phyloP scores from a whole-genome alignment of 257 asterid species.

The Cynanchum wilfordii region DNA sequence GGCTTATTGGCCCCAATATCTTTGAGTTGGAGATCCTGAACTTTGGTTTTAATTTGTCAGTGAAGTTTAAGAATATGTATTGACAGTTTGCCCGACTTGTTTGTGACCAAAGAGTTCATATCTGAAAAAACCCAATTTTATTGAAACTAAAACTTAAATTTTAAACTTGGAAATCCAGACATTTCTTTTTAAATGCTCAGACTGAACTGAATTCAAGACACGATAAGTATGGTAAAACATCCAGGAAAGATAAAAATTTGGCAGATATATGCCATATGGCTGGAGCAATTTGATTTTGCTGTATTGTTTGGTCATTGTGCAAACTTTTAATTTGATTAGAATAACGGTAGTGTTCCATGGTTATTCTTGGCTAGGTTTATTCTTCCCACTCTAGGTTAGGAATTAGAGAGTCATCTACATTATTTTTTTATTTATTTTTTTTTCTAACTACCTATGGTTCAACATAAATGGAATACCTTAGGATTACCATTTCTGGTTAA shows the following conservation, averaged over 20 bases:
- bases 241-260: no score
- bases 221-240: no score
- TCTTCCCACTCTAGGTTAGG: neutral
- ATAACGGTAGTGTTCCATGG: neutral
- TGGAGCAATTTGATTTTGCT: neutral
- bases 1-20: neutral
- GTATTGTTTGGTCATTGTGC: neutral
- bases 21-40: neutral
- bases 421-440: no score
- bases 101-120: neutral
- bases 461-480: no score
- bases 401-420: neutral
- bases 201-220: neutral
- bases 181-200: neutral
- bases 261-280: no score
- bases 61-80: neutral
- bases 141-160: neutral
- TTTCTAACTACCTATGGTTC: no score
- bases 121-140: neutral
- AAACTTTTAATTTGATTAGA: neutral
- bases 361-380: neutral
- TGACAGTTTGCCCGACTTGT: neutral
- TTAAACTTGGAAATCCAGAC: neutral
- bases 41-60: neutral
- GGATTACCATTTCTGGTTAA: constrained; percentile 1